A percentile compares a stretch with the other conserved stretches of the same genome.
phyloP scores from a whole-genome alignment of 129 eudicot genomes.

The Flaveria ramosissima region DNA sequence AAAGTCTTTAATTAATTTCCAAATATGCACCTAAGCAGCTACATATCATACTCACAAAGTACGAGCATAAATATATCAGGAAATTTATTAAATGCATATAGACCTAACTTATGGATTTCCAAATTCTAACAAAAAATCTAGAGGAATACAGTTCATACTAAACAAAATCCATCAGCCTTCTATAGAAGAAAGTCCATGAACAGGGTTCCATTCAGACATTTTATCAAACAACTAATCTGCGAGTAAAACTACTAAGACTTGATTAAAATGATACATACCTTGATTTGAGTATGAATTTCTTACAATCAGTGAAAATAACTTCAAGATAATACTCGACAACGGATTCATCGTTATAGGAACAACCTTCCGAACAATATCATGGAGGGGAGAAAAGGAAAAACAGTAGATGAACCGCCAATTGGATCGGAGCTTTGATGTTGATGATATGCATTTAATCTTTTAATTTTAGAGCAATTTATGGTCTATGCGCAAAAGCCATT shows the following conservation, averaged over 20 bases:
- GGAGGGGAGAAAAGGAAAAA: not conserved
- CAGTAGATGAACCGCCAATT: not conserved
- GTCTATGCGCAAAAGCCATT: too few relatives aligned
- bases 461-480: too few relatives aligned
- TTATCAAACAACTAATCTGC: constrained; percentile 13
- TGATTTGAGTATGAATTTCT: not conserved
- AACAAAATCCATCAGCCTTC: not conserved
- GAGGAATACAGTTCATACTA: not conserved
- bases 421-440: not conserved
- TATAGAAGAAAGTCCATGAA: not conserved
- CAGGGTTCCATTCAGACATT: not conserved
- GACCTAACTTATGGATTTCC: not conserved
- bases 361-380: not conserved
- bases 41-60: not conserved
- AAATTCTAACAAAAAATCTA: not conserved
- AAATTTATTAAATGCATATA: not conserved
- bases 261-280: not conserved
- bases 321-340: not conserved
- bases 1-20: not conserved
- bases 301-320: not conserved
- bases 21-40: not conserved
- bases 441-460: not conserved
- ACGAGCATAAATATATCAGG: not conserved
- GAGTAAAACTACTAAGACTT: not conserved
- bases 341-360: not conserved